phyloP scores from a whole-genome alignment of 768 basidiomycete genomes.

The Lactifluus volemus region DNA sequence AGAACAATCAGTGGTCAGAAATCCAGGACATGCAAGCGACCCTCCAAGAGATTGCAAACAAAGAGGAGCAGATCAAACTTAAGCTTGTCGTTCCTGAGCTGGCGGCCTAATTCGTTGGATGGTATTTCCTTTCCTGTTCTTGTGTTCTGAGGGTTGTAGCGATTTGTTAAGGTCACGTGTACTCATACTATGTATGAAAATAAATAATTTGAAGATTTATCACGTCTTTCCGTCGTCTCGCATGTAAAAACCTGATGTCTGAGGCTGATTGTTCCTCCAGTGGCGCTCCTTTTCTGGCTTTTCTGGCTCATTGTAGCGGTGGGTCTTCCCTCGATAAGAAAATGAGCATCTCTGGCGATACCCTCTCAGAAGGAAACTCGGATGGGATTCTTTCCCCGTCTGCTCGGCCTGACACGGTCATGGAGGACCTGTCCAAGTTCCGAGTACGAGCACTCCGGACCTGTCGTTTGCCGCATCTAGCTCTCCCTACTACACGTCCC shows the following conservation, averaged over 20 bases:
- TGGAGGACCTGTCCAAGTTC: not conserved
- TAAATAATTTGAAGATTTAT: not conserved
- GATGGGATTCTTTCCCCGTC: not conserved
- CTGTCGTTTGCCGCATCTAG: constrained; percentile 8
- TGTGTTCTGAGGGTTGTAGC: no score
- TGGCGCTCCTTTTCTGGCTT: not conserved
- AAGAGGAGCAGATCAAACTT: not conserved
- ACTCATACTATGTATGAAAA: not conserved
- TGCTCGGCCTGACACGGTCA: not conserved
- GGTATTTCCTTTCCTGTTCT: no score
- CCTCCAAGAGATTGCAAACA: not conserved
- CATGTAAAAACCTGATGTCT: not conserved
- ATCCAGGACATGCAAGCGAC: not conserved
- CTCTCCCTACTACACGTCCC: not conserved
- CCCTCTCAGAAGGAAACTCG: not conserved
- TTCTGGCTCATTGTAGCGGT: not conserved
- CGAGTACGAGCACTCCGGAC: constrained; percentile 7
- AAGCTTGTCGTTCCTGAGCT: not conserved
- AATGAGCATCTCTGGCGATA: not conserved
- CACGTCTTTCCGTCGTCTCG: no score
- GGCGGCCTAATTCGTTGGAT: no score
- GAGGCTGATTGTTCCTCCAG: not conserved
- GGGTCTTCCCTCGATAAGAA: not conserved
- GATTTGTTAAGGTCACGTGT: not conserved
- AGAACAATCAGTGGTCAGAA: not conserved